Evolutionary conservation across 345 rosid species (phyloP), one percentile per base, ranked within the genome.

Genomic region (Moricandia arvensis): DNA sequence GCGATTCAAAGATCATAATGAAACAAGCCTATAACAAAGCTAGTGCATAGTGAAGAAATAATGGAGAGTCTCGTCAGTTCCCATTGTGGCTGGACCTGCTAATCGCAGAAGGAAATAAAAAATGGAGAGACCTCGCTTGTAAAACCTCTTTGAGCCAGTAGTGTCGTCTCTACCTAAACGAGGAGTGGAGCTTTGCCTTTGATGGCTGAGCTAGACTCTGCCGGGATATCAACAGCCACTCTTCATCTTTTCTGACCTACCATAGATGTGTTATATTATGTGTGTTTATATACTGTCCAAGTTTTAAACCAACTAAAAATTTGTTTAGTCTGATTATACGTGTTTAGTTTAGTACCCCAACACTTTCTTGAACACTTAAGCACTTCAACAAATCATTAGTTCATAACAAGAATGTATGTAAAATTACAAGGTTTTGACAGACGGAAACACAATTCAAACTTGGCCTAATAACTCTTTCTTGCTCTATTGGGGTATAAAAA

Each of bases 1-100:
- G 1, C 8, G 41, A 8, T 35, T 35, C 11, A 35, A 11, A 35
- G 41, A 35, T 35, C 11, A 8, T 35, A 35, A 1, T 33, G 41
- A 35, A 35, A 35, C 41, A 8, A 35, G 10, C 37, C 7, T 33
- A 6, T 33, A 33, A 8, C 37, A 33, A 33, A 33, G 37, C 8
- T 21, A 21, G 24, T 21, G 24, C 24, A 21, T 21, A 21, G 94
- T 87, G 87, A 87, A 87, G 83, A 89, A 86, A 45, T 94, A 86
- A 45, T 94, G 97, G 37, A 91, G 88, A 58, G 87, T 83, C 57
- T 91, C 81, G 18, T 74, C 86, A 5, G 87, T 89, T 26, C 87
- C 88, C 91, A 87, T 86, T 2, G 85, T 76, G 13, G 83, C 83
- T 0, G 93, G 75, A 10, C 91, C 87, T 17, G 84, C 82, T 31